Evolutionary conservation across 192 early-diverging fungal species (phyloP), one percentile per base, ranked within the genome.

Genomic region (Mycoemilia scoparia): DNA sequence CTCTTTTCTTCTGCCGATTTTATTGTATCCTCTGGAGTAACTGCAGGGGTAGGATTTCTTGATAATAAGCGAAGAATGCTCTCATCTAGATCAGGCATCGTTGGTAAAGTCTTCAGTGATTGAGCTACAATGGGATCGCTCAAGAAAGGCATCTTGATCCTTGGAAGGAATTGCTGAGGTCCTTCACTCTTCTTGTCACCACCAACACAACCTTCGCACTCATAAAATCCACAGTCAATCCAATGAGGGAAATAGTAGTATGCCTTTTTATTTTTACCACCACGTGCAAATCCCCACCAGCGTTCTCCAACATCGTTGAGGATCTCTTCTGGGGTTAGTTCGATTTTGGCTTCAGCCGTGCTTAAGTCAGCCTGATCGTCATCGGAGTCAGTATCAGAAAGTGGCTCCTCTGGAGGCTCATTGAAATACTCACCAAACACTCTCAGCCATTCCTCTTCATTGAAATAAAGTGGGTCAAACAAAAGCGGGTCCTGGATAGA

Each of bases 191-290:
- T n/a, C n/a, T n/a, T n/a, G n/a, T n/a, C n/a, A n/a, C n/a, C n/a
- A n/a, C n/a, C n/a, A n/a, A n/a, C n/a, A n/a, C n/a, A n/a, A n/a
- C n/a, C n/a, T n/a, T n/a, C n/a, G 39, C 56, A 51, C 43, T 51
- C 60, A 60, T 84, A 92, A 44, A 89, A 96, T 38, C 80, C 86
- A 39, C 76, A 75, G 44, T 92, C 87, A 12, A 93, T 66, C 91
- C 91, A 96, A 45, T 82, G 71, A 0, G 91, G 87, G 32, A 87
- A 74, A 41, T 70, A 60, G 24, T 21, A 46, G 51, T 60, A 51
- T 2, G 19, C 13, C 5, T 47, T 34, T 57, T 53, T 82, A 82
- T 23, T n/a, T n/a, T n/a, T n/a, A n/a, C n/a, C n/a, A n/a, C n/a
- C n/a, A n/a, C n/a, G n/a, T n/a, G n/a, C n/a, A n/a, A n/a, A n/a